Conservation (phyloP, 2,329 filamentous ascomycete genomes). For the Claviceps monticola region DNA sequence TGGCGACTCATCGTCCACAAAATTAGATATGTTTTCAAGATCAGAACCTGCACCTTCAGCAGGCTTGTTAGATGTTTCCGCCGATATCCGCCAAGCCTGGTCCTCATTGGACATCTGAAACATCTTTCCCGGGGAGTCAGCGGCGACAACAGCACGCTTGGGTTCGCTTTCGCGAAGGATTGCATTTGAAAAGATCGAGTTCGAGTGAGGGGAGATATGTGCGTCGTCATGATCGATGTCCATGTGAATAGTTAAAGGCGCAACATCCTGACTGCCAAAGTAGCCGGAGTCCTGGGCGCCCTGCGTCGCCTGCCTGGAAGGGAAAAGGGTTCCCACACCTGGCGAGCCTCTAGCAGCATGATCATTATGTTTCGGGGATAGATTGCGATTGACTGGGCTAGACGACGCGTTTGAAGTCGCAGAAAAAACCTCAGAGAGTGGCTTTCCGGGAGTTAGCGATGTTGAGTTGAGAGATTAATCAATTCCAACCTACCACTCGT, state of each 20-base stretch:
- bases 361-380: slow-evolving; percentile 45
- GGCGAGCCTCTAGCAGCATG: slow-evolving; percentile 28
- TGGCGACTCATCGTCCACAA: slow-evolving; percentile 3
- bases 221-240: slow-evolving; percentile 11
- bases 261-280: slow-evolving; percentile 47
- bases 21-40: neutral
- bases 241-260: slow-evolving; percentile 12
- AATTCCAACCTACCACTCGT: slow-evolving; percentile 43
- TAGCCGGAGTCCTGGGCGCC: slow-evolving; percentile 50
- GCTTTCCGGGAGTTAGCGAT: slow-evolving; percentile 27
- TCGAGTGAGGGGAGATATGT: slow-evolving; percentile 10
- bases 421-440: slow-evolving; percentile 45
- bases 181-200: slow-evolving; percentile 7
- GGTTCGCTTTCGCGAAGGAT: slow-evolving; percentile 11
- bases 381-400: slow-evolving; percentile 33
- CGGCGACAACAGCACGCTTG: slow-evolving; percentile 13
- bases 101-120: slow-evolving; percentile 32
- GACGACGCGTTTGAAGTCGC: slow-evolving; percentile 42
- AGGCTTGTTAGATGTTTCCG: slow-evolving; percentile 2
- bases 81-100: slow-evolving; percentile 18
- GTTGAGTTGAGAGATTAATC: neutral
- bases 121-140: slow-evolving; percentile 21
- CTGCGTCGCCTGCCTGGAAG: slow-evolving; percentile 15
- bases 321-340: slow-evolving; percentile 18
- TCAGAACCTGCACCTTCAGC: neutral